Percentiles rank a stretch among this genome's conserved stretches.
These are phyloP conservation scores for Teratosphaeria epicoccoides DNA, from an alignment of 2,329 filamentous ascomycete species.

Conservation along the genomic window DNA sequence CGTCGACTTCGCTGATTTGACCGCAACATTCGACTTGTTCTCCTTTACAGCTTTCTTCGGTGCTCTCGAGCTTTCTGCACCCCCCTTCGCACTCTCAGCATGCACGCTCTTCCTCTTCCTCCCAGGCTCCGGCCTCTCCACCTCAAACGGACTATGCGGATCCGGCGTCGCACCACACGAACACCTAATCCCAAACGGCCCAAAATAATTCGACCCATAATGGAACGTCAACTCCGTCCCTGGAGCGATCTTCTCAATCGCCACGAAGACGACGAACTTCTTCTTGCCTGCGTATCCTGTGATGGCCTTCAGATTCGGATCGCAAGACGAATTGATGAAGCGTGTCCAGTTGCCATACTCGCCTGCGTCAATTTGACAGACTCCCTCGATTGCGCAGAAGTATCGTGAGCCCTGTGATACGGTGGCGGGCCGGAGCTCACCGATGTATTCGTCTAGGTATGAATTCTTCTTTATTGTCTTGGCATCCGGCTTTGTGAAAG, in stretches of 20 bases:
- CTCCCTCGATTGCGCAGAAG: not conserved
- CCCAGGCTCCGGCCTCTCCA: not conserved
- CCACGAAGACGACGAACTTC: constrained; percentile 4
- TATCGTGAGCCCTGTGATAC: not conserved
- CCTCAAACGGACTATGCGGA: constrained; percentile 3
- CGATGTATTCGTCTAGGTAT: constrained; percentile 7
- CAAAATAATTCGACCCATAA: constrained; percentile 5
- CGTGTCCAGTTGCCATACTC: constrained; percentile 7
- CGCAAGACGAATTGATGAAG: constrained; percentile 7
- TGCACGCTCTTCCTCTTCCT: not conserved
- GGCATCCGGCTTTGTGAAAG: constrained; percentile 2
- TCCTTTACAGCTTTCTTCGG: not conserved
- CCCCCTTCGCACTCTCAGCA: not conserved
- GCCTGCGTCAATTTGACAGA: constrained; percentile 3
- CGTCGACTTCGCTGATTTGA: not conserved
- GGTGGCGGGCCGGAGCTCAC: constrained; percentile 2
- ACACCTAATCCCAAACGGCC: constrained; percentile 3
- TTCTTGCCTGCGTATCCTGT: constrained; percentile 1
- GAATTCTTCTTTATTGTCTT: constrained; percentile 3
- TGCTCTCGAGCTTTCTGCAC: not conserved
- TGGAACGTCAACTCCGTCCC: constrained; percentile 4
- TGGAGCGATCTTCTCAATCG: constrained; percentile 2
- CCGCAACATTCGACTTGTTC: not conserved
- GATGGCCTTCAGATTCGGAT: constrained; percentile 1
- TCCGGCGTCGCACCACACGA: constrained; percentile 1